Base-by-base conservation (phyloP, 2,329 filamentous ascomycete species). In the Colletotrichum higginsianum region DNA sequence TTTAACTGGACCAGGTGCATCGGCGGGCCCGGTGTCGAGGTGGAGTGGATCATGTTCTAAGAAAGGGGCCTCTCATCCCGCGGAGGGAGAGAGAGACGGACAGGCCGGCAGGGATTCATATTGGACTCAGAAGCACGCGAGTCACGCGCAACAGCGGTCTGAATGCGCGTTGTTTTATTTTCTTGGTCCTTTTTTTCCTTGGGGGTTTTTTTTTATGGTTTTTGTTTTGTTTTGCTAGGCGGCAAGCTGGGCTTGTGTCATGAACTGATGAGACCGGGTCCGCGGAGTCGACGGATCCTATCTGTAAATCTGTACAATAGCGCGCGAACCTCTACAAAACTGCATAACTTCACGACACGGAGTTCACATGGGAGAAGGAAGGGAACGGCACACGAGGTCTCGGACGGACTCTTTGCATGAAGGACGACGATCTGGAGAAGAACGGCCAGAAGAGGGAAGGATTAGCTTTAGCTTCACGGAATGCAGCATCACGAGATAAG, bases 1-100 rank as follows among this genome's bases (percentile, higher is more conserved):
- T 90, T 90, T 78, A 87, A 86, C 80, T 90, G 88, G 88, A 84
- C 86, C 3, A 86, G 83, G 76, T 89, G 85, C 78, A 88, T 90
- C 72, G 87, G 87, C 18, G 87, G 87, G 3, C 84, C 84, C 11
- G 87, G 87, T 21, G 82, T 86, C 23, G 89, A 90, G 56, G 87
- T 90, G 23, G 89, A 91, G 80, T 91, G 89, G 89, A 91, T 91
- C 77, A 91, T 91, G 88, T 89, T 91, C 79, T 91, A 81, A 86
- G 47, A 38, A 23, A 58, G 38, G 5, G 26, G 26, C 26, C n/a
- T 23, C 21, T 49, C 21, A 21, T 49, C 46, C 1, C n/a, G 30
- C 52, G 26, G 40, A 42, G 30, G 26, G 18, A 40, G 40, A 26
- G 49, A 61, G 23, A 38, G 44, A 26, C 13, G 15, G 23, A 49